phyloP scores from a whole-genome alignment of 176 grass and related monocot genomes.

The Ensete ventricosum region DNA sequence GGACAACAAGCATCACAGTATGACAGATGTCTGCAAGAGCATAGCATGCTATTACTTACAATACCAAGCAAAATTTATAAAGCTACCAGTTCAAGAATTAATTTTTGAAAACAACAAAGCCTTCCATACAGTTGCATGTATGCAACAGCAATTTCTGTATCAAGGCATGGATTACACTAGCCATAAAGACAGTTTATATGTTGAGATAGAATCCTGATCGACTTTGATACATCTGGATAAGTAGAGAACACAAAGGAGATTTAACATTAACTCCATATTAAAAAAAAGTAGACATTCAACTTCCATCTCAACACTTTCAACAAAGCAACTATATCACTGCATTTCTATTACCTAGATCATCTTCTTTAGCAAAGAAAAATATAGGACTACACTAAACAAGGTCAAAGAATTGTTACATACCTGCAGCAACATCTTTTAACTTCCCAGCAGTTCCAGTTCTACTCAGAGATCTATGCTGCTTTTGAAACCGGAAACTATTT shows the following conservation, averaged over 20 bases:
- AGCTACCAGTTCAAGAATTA: too few species aligned
- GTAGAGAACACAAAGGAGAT: background rate
- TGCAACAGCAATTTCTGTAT: too few species aligned
- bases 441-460: conserved; percentile 31
- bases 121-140: too few species aligned
- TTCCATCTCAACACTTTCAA: background rate
- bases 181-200: background rate
- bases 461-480: conserved; percentile 27
- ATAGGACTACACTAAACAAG: background rate
- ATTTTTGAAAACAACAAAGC: too few species aligned
- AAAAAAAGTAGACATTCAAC: background rate
- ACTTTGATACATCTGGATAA: background rate
- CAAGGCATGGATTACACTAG: too few species aligned
- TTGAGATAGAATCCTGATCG: background rate
- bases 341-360: background rate
- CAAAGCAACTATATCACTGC: background rate
- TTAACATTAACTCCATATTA: background rate
- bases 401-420: conserved; percentile 1
- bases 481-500: conserved; percentile 17
- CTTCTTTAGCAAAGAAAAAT: background rate
- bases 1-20: too few species aligned
- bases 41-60: too few species aligned
- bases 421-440: conserved; percentile 26
- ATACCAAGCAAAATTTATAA: too few species aligned
- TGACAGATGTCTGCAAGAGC: too few species aligned